phyloP scores from a whole-genome alignment of 352 stramenopile species.

The Phytophthora kernoviae region DNA sequence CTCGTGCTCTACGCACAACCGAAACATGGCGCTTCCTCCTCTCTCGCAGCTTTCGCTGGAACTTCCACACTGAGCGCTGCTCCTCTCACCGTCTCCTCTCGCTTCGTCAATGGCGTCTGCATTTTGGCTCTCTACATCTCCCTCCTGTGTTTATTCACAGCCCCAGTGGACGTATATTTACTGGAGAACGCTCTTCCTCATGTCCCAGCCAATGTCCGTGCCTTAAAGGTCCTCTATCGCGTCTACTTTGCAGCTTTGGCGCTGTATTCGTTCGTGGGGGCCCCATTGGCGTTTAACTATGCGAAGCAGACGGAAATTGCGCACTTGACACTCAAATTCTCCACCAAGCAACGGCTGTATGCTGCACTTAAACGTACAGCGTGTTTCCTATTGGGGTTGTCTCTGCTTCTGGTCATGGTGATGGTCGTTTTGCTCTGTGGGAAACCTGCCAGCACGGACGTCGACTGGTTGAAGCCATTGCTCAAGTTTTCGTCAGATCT shows the following conservation, averaged over 20 bases:
- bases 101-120: constrained; percentile 74
- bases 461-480: constrained; percentile 86
- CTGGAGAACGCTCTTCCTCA: constrained; percentile 73
- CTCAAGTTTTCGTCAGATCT: constrained; percentile 78
- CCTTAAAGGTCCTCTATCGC: constrained; percentile 68
- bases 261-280: constrained; percentile 70
- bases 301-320: constrained; percentile 84
- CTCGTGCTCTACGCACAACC: constrained; percentile 76
- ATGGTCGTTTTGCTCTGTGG: constrained; percentile 77
- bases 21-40: constrained; percentile 50
- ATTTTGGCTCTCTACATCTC: constrained; percentile 72
- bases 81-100: constrained; percentile 66
- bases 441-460: constrained; percentile 74
- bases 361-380: constrained; percentile 71
- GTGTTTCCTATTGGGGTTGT: constrained; percentile 76
- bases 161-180: constrained; percentile 80
- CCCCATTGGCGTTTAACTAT: constrained; percentile 84
- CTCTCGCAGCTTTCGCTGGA: constrained; percentile 55
- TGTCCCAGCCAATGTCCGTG: constrained; percentile 55
- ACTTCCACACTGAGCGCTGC: constrained; percentile 63
- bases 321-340: constrained; percentile 78
- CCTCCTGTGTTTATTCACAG: constrained; percentile 78
- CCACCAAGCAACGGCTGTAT: constrained; percentile 50
- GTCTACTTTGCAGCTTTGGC: constrained; percentile 71
- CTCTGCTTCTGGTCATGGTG: constrained; percentile 66